Percentiles rank a stretch among this genome's conserved stretches.
Conservation (phyloP, 139 green algal genomes). For the Tetraselmis chui region DNA sequence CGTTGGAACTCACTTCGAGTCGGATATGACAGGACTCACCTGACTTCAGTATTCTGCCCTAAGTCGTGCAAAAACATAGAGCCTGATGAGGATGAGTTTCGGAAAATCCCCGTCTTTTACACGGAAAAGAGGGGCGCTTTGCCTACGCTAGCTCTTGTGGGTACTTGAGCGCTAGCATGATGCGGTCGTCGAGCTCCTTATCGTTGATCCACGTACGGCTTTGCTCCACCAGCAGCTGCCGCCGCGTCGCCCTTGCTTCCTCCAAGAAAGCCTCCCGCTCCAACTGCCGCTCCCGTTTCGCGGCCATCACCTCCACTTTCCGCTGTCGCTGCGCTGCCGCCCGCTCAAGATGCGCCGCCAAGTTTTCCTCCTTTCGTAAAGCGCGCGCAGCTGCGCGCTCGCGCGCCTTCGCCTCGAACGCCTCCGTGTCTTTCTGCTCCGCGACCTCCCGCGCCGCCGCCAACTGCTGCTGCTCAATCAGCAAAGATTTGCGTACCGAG, state of each 20-base stretch:
- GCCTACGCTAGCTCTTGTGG: not conserved
- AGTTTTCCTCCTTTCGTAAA: not conserved
- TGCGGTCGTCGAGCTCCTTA: not conserved
- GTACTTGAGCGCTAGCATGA: not conserved
- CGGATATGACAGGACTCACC: no score
- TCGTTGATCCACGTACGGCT: not conserved
- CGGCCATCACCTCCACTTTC: not conserved
- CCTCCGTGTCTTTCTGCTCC: not conserved
- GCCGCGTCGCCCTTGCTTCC: no score
- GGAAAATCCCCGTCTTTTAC: no score
- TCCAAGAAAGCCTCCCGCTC: not conserved
- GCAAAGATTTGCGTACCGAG: not conserved
- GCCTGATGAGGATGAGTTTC: no score
- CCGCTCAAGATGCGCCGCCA: not conserved
- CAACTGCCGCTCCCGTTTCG: not conserved
- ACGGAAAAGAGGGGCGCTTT: no score
- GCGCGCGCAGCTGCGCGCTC: not conserved
- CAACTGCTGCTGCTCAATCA: not conserved
- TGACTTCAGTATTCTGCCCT: no score
- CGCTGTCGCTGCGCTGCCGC: not conserved
- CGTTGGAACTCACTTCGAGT: no score
- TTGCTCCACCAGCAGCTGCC: not conserved
- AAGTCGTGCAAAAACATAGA: no score
- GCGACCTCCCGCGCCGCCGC: no score
- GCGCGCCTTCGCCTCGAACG: not conserved